Conservation (phyloP, 768 basidiomycete genomes). For the Ramaria sp. region DNA sequence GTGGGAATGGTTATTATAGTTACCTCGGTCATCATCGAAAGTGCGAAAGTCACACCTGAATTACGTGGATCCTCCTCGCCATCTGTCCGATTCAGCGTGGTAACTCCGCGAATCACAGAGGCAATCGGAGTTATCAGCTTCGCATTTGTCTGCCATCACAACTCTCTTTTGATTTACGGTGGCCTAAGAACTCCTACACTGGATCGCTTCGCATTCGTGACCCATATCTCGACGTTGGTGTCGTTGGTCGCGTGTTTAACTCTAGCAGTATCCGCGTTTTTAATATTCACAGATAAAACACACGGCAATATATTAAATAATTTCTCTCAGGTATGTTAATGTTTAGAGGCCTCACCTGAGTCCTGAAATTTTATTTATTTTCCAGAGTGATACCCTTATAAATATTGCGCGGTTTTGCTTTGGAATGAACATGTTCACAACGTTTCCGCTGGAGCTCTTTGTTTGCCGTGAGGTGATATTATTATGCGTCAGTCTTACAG, state of each 20-base stretch:
- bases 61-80: constrained; percentile 59
- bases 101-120: constrained; percentile 78
- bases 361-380: background rate
- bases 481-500: background rate
- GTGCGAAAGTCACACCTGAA: constrained; percentile 59
- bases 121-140: constrained; percentile 97
- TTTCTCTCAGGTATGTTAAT: constrained; percentile 55
- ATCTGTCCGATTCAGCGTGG: constrained; percentile 57
- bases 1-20: constrained; percentile 95
- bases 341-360: background rate
- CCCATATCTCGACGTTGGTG: constrained; percentile 79
- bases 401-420: constrained; percentile 93
- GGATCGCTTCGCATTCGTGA: constrained; percentile 86
- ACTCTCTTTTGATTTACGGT: constrained; percentile 93
- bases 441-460: constrained; percentile 89
- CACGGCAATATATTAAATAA: constrained; percentile 97
- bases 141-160: constrained; percentile 97
- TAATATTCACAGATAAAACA: constrained; percentile 84
- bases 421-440: constrained; percentile 96
- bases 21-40: constrained; percentile 69
- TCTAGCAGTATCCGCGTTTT: constrained; percentile 76
- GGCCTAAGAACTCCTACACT: constrained; percentile 87
- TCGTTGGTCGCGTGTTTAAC: constrained; percentile 79
- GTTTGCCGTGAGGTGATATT: constrained; percentile 82
- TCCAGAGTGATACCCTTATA: constrained; percentile 76